Evolutionary conservation across 2,329 filamentous ascomycete genomes (phyloP), one percentile per base, ranked within the genome.

Genomic region (Zymoseptoria tritici): DNA sequence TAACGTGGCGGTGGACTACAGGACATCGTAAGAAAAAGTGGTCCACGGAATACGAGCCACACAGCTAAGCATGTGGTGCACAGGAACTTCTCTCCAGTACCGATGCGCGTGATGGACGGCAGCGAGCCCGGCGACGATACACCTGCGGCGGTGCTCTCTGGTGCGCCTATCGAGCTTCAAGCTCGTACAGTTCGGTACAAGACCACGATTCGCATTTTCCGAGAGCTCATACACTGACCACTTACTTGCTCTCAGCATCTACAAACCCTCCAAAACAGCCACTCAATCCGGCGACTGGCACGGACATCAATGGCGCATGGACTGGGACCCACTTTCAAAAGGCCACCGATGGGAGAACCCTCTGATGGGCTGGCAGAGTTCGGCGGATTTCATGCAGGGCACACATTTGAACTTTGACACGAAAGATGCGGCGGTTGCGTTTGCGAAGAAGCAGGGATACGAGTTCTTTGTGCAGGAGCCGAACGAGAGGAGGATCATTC

Each of bases 401-500:
- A 96, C 91, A 54, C 85, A 91, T 74, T 77, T 99, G 70, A 87
- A 87, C 76, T 99, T 99, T 83, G 89, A 89, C 76, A 83, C 81
- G 70, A 97, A 96, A 81, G 91, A 97, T 74, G 93, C 96, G 69
- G 94, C 94, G 66, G 93, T 99, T 71, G 80, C 82, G 60, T 99
- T 99, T 73, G 94, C 95, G 22, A 89, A 97, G 80, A 99, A 97
- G 83, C 94, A 99, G 77, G 94, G 95, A 42, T 99, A 99, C 74
- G 93, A 99, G 75, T 99, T 96, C 78, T 97, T 94, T 75, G 92
- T 99, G 22, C 94, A 97, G 81, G 94, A 97, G 79, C 93, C 94
- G 42, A 95, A 97, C 72, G 85, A 85, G 77, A 86, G 94, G 73
- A 89, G 87, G 72, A 87, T 97, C 70, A 80, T 85, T 16, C 90